Conservation (phyloP, 352 stramenopile species). For the Globisporangium heterothallicum region DNA sequence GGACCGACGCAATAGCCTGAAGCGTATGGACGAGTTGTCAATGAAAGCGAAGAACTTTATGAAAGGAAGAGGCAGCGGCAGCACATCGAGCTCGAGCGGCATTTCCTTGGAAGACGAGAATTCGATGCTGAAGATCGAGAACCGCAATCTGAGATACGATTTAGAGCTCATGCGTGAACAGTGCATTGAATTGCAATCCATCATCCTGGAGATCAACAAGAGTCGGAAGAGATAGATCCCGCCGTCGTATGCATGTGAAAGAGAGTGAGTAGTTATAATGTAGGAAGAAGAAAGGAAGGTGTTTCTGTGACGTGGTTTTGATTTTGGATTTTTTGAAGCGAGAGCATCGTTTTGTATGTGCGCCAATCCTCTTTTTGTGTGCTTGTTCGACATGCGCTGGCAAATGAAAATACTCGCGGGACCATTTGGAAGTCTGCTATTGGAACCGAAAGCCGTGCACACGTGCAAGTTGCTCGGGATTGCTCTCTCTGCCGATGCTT, state of each 20-base stretch:
- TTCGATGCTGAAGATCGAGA: slow-evolving; percentile 83
- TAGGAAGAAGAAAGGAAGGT: background rate
- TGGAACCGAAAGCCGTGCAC: too few relatives aligned
- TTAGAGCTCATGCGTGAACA: slow-evolving; percentile 86
- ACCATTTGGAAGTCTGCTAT: too few relatives aligned
- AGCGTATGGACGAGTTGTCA: slow-evolving; percentile 72
- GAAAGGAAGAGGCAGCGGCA: slow-evolving; percentile 47
- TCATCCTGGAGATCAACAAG: slow-evolving; percentile 89
- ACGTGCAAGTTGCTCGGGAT: too few relatives aligned
- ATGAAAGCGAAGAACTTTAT: slow-evolving; percentile 68
- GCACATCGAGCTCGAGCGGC: slow-evolving; percentile 52
- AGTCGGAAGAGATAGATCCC: slow-evolving; percentile 73
- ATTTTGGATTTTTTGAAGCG: background rate
- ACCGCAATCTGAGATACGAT: slow-evolving; percentile 85
- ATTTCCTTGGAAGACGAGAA: slow-evolving; percentile 83
- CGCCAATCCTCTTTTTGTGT: too few relatives aligned
- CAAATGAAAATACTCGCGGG: too few relatives aligned
- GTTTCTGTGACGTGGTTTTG: background rate
- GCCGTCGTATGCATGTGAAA: background rate
- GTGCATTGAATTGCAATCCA: slow-evolving; percentile 83
- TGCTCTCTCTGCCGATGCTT: too few relatives aligned
- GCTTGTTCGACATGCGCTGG: too few relatives aligned
- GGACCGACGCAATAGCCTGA: slow-evolving; percentile 45
- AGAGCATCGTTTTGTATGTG: too few relatives aligned
- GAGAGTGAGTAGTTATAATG: slow-evolving; percentile 7